Percentiles rank a stretch among this genome's conserved stretches.
phyloP scores from a whole-genome alignment of 2,329 filamentous ascomycete genomes.

The Ophiocordyceps unilateralis region DNA sequence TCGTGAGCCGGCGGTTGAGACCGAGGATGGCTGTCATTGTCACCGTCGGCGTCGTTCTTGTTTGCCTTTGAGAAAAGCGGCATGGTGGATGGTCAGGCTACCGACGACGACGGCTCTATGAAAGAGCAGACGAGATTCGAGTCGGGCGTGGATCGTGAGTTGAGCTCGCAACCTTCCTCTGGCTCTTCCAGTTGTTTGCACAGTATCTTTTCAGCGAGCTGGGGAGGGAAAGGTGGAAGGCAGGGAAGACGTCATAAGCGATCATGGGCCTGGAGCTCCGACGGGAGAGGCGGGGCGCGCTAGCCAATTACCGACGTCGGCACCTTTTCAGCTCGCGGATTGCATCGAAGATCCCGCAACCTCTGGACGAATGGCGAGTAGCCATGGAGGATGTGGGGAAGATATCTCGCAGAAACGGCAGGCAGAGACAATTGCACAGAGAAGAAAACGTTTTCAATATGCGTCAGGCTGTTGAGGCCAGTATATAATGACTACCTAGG shows the following conservation, averaged over 20 bases:
- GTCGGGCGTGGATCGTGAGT: too few species aligned
- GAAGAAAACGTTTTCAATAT: too few species aligned
- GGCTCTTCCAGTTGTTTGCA: background rate
- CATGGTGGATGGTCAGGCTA: background rate
- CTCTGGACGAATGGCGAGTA: background rate
- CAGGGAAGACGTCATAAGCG: background rate
- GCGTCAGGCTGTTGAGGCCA: too few species aligned
- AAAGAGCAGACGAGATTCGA: too few species aligned
- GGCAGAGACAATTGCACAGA: too few species aligned
- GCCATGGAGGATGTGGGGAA: too few species aligned
- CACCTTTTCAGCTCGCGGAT: background rate
- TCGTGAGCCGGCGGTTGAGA: background rate
- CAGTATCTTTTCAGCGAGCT: background rate
- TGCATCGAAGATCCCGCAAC: background rate
- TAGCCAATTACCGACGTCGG: background rate
- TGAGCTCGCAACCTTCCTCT: background rate
- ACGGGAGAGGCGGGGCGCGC: background rate
- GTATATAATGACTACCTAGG: too few species aligned
- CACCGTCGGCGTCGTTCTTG: background rate
- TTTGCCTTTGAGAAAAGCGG: background rate
- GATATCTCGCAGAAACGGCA: too few species aligned
- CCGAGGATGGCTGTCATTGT: conserved; percentile 3
- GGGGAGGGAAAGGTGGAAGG: background rate
- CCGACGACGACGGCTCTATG: background rate
- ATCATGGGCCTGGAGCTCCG: background rate